phyloP scores from a whole-genome alignment of 176 grass and related monocot genomes.

The Zea mays region Zm-B73-REFERENCE-NAM-5.0 NC_050102.1:171104001-171104500 shows the following conservation, averaged over 20 bases:
- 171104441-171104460: no score
- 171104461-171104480: no score
- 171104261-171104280: conserved; percentile 28
- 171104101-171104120: neutral
- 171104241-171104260: conserved; percentile 51
- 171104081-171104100: no score
- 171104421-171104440: no score
- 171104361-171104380: no score
- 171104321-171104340: conserved; percentile 9
- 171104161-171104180: neutral
- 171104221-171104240: conserved; percentile 61
- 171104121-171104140: neutral
- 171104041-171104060: neutral
- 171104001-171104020: neutral
- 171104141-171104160: neutral
- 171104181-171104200: neutral
- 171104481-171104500: no score
- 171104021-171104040: neutral
- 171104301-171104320: conserved; percentile 4
- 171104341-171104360: neutral
- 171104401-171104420: no score
- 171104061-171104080: neutral
- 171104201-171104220: neutral
- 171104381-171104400: no score
- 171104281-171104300: neutral